Conservation (phyloP, 2,329 filamentous ascomycete species). For the Talaromyces sp. region DNA sequence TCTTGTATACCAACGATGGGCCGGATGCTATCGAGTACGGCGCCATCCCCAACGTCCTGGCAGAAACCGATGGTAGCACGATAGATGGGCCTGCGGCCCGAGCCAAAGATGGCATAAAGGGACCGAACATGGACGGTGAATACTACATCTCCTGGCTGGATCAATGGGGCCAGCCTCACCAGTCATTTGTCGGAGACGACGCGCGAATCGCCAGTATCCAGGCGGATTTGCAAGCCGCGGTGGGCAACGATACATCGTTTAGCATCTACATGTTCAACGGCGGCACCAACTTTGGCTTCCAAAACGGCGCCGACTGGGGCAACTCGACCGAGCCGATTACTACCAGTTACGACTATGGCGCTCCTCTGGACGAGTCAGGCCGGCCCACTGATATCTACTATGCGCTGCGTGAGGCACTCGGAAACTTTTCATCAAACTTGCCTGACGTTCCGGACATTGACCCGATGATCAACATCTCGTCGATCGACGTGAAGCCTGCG, state of each 20-base stretch:
- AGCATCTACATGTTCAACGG: constrained; percentile 52
- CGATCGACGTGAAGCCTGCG: background rate
- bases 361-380: constrained; percentile 48
- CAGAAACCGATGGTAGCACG: constrained; percentile 42
- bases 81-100: background rate
- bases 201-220: constrained; percentile 3
- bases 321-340: constrained; percentile 35
- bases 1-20: constrained; percentile 49
- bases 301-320: constrained; percentile 43
- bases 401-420: constrained; percentile 19
- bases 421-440: background rate
- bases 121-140: background rate
- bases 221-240: constrained; percentile 34
- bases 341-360: constrained; percentile 48
- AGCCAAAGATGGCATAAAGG: background rate
- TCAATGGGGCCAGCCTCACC: constrained; percentile 41
- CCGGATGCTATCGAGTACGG: constrained; percentile 41
- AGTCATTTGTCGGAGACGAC: constrained; percentile 10
- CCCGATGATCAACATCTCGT: constrained; percentile 3
- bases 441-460: background rate
- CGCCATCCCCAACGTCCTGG: constrained; percentile 40
- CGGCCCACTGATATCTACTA: constrained; percentile 42
- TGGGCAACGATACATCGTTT: constrained; percentile 39
- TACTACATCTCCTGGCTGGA: constrained; percentile 46
- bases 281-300: constrained; percentile 48